phyloP scores from a whole-genome alignment of 2,329 filamentous ascomycete species.

The Magnaporthiopsis rhizophila region DNA sequence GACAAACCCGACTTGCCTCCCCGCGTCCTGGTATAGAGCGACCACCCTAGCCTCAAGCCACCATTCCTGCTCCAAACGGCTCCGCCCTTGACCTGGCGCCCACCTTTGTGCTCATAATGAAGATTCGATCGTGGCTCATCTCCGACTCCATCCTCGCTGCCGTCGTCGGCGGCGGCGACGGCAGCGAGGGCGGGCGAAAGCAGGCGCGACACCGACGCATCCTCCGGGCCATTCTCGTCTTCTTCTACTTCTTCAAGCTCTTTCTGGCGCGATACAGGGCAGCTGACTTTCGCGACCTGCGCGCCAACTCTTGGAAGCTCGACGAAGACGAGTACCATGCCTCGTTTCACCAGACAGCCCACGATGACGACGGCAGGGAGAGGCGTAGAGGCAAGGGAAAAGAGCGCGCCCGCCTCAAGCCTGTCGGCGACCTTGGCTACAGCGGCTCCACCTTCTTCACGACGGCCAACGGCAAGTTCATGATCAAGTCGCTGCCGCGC shows the following conservation, averaged over 20 bases:
- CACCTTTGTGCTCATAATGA: background rate
- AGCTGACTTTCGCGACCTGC: conserved; percentile 41
- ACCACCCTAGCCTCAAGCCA: no score
- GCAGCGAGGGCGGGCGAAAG: conserved; percentile 13
- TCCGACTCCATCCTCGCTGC: conserved; percentile 4
- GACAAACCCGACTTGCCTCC: no score
- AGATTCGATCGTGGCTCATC: conserved; percentile 3
- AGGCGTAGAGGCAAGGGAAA: conserved; percentile 20
- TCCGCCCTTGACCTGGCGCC: no score
- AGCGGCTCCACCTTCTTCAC: conserved; percentile 70
- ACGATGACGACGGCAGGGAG: conserved; percentile 28
- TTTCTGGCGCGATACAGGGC: conserved; percentile 36
- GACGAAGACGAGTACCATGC: conserved; percentile 29
- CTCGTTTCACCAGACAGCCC: conserved; percentile 36
- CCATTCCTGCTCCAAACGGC: no score
- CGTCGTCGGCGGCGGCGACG: background rate
- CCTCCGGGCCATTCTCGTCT: conserved; percentile 31
- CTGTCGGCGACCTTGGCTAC: conserved; percentile 64
- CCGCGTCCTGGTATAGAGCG: no score
- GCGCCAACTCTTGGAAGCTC: conserved; percentile 29
- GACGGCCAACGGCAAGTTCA: conserved; percentile 56
- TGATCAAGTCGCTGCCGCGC: conserved; percentile 64
- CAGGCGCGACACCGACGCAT: conserved; percentile 31
- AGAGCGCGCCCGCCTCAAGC: conserved; percentile 30
- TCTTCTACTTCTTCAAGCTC: conserved; percentile 46